Base-by-base conservation (phyloP, 2,329 filamentous ascomycete species). In the Elsinoe fawcettii region DNA sequence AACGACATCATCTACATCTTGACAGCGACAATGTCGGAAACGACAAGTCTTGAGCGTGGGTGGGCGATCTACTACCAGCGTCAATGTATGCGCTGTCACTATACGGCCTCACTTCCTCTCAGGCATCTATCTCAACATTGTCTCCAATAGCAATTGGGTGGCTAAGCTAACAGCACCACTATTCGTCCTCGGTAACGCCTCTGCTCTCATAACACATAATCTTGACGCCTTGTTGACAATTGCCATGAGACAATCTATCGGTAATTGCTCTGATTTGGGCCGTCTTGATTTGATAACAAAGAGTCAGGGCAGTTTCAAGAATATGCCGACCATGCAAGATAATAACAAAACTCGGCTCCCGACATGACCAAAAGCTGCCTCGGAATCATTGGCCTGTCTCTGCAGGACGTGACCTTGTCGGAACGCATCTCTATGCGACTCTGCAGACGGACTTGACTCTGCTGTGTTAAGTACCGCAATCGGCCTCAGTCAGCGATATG, bases 121-220 rank as follows among this genome's bases (percentile, higher is more conserved):
- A 53, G 49, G 49, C 49, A 53, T 53, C 49, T 53, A 53, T 39
- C 18, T 25, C 18, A 34, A 7, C 18, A 16, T 30, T 12, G 32
- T 30, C 30, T 53, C 49, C 49, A 53, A 53, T 53, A 23, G 49
- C 30, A 53, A 23, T 12, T 18, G 11, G 30, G 49, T 36, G 49
- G 18, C 32, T 53, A 2, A 22, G 11, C 18, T 11, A 16, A 22
- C 20, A 34, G 9, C 49, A 23, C 25, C 32, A 53, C 9, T 53
- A 34, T 23, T 7, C 20, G 34, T 22, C 14, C 7, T 20, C 25
- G 25, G 18, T 16, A 9, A 22, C 25, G 18, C 32, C 49, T 34
- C 30, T 53, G 49, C 34, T n/a, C 32, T 53, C 49, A 53, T 37
- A 16, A 30, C 39, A 34, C 32, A 53, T 30, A 30, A 16, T 32